A percentile compares a stretch with the other conserved stretches of the same genome.
phyloP scores from a whole-genome alignment of 2,329 filamentous ascomycete genomes.

The Sporothrix dimorphospora region DNA sequence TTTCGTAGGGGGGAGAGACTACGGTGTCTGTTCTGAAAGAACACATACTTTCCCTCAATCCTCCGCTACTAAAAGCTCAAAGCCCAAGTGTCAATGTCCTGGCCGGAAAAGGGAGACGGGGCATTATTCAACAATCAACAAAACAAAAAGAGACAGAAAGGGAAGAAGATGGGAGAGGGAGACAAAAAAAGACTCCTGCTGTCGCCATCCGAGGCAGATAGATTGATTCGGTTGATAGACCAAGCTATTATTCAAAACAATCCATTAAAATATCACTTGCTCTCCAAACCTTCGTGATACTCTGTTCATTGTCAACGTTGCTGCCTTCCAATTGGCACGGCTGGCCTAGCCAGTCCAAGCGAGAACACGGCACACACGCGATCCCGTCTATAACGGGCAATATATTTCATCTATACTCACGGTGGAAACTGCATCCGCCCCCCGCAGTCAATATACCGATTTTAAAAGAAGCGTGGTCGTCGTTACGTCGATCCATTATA shows the following conservation, averaged over 20 bases:
- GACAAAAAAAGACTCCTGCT: slow-evolving; percentile 36
- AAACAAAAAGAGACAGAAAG: not conserved
- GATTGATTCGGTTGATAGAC: not conserved
- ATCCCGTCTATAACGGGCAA: not conserved
- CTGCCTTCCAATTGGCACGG: not conserved
- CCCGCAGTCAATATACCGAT: not conserved
- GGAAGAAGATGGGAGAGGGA: slow-evolving; percentile 10
- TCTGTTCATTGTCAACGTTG: not conserved
- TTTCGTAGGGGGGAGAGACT: slow-evolving; percentile 31
- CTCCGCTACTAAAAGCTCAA: slow-evolving; percentile 33
- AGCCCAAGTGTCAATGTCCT: slow-evolving; percentile 29
- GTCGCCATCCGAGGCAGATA: slow-evolving; percentile 48
- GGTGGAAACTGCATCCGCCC: not conserved
- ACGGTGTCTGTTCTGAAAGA: not conserved
- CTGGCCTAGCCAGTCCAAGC: not conserved
- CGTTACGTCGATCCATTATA: not conserved
- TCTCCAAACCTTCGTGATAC: no score
- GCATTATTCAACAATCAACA: no score
- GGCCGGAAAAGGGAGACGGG: slow-evolving; percentile 3
- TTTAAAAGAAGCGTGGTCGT: not conserved
- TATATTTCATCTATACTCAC: not conserved
- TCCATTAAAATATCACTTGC: not conserved
- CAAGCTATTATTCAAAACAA: not conserved
- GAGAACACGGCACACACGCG: not conserved
- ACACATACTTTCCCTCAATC: slow-evolving; percentile 30